phyloP scores from a whole-genome alignment of 176 grass and related monocot genomes.

The Oryza longistaminata region DNA sequence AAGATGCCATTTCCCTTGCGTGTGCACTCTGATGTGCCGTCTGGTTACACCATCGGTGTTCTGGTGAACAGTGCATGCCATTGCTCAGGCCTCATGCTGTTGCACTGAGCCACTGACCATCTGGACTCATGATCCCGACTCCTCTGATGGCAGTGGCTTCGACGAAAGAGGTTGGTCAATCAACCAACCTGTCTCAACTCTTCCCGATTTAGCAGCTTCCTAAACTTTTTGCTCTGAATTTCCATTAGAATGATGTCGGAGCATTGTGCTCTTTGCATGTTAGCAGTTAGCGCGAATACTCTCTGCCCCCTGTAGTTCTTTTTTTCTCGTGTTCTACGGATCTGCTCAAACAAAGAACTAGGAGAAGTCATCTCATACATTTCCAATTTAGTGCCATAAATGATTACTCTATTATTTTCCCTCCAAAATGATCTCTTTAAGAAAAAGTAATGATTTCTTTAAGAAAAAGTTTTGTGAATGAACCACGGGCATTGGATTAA shows the following conservation, averaged over 20 bases:
- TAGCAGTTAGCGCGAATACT: too few relatives aligned
- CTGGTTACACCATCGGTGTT: not conserved
- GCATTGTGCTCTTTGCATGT: not conserved
- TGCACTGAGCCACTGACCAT: not conserved
- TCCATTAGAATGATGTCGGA: not conserved
- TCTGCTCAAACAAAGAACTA: not conserved
- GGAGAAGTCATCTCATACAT: not conserved
- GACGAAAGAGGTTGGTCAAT: too few relatives aligned
- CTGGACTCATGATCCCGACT: not conserved
- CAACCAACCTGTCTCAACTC: not conserved
- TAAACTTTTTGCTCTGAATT: not conserved
- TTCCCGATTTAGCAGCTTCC: not conserved
- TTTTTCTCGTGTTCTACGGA: too few relatives aligned
- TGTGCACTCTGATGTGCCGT: not conserved
- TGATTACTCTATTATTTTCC: too few relatives aligned
- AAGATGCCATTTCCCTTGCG: not conserved
- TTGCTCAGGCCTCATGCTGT: not conserved
- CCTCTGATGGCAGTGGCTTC: not conserved
- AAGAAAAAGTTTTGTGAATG: too few relatives aligned
- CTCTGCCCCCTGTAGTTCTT: too few relatives aligned
- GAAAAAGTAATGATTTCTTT: too few relatives aligned
- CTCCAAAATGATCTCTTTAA: too few relatives aligned
- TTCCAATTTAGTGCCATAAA: not conserved
- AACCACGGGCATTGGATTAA: too few relatives aligned
- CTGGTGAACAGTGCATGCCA: too few relatives aligned